These are phyloP conservation scores for Hygrophorus pudorinus DNA, from an alignment of 768 basidiomycete species.

Conservation along the genomic window DNA sequence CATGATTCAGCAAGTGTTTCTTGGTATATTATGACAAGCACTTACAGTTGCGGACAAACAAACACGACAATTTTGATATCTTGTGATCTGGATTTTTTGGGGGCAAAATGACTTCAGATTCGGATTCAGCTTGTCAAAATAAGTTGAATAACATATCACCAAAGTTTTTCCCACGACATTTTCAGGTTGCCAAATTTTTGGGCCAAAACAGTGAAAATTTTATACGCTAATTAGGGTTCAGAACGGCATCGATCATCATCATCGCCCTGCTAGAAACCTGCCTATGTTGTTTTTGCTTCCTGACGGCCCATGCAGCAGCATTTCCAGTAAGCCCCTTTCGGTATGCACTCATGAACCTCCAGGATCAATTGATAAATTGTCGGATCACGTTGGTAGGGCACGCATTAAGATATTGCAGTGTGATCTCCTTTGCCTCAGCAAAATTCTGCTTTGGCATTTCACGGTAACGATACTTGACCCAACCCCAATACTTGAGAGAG, in stretches of 20 bases:
- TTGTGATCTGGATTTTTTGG: slow-evolving; percentile 10
- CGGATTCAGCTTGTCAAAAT: slow-evolving; percentile 11
- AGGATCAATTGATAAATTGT: slow-evolving; percentile 26
- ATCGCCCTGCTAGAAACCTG: slow-evolving; percentile 19
- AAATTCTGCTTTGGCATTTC: slow-evolving; percentile 23
- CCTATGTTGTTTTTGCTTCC: slow-evolving; percentile 25
- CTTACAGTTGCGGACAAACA: slow-evolving; percentile 20
- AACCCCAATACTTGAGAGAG: slow-evolving; percentile 17
- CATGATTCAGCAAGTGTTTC: too few relatives aligned
- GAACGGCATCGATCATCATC: slow-evolving; percentile 23
- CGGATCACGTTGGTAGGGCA: slow-evolving; percentile 28
- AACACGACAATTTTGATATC: slow-evolving; percentile 13
- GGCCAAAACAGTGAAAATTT: slow-evolving; percentile 8
- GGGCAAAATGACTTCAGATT: slow-evolving; percentile 14
- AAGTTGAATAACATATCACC: slow-evolving; percentile 12
- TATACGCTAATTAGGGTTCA: slow-evolving; percentile 11
- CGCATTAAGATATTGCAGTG: slow-evolving; percentile 18
- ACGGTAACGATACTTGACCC: slow-evolving; percentile 25
- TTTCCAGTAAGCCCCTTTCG: too few relatives aligned
- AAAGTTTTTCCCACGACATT: slow-evolving; percentile 17
- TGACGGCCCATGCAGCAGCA: too few relatives aligned
- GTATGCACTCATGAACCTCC: slow-evolving; percentile 28
- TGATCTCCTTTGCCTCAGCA: slow-evolving; percentile 19
- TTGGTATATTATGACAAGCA: too few relatives aligned
- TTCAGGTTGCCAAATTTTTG: slow-evolving; percentile 18